Evolutionary conservation across 106 monocot genomes (phyloP).

Genomic region (Allium cepa): DNA sequence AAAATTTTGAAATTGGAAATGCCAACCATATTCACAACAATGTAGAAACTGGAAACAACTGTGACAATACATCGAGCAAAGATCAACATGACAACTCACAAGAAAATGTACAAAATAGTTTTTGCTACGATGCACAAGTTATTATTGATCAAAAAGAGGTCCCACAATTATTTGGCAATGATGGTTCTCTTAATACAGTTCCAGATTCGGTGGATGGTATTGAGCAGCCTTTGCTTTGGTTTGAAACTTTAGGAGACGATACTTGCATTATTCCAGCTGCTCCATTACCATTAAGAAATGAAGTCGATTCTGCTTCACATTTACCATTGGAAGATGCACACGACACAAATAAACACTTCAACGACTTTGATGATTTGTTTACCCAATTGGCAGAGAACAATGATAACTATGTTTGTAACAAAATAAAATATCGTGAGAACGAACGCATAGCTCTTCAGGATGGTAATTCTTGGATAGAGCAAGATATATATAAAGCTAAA

Average conservation of each 20-base stretch:
- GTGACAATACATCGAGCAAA: not conserved
- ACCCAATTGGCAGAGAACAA: not conserved
- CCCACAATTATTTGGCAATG: not conserved
- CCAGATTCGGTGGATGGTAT: not conserved
- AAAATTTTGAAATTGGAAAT: not conserved
- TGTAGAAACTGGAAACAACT: not conserved
- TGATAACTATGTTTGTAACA: constrained; percentile 1
- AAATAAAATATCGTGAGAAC: not conserved
- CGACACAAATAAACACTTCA: not conserved
- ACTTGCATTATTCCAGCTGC: not conserved
- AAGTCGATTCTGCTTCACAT: constrained; percentile 4
- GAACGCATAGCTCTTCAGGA: not conserved
- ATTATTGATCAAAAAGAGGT: constrained; percentile 12
- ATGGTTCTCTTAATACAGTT: constrained; percentile 3
- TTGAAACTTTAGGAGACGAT: constrained; percentile 7
- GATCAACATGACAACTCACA: no score
- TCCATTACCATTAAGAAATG: constrained; percentile 1
- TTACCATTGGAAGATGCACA: not conserved
- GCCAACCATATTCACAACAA: not conserved
- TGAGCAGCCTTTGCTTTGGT: not conserved
- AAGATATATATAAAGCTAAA: not conserved
- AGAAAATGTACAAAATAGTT: not conserved
- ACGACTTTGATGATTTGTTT: constrained; percentile 1
- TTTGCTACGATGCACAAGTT: not conserved
- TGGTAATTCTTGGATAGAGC: not conserved